phyloP scores from a whole-genome alignment of 2,329 filamentous ascomycete species.

The Curvularia sp. region DNA sequence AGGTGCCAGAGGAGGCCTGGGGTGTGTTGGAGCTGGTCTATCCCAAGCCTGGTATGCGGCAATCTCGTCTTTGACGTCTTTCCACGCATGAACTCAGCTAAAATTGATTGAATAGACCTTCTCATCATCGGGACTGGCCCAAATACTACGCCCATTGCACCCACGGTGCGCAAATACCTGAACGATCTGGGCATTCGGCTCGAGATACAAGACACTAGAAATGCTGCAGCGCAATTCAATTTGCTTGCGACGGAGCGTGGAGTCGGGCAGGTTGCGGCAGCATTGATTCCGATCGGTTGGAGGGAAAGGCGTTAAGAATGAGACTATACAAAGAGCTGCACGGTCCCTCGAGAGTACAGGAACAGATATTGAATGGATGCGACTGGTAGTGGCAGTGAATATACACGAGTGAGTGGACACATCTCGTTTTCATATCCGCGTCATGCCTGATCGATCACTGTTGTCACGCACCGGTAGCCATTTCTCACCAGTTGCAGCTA shows the following conservation, averaged over 20 bases:
- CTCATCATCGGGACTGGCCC: conserved; percentile 87
- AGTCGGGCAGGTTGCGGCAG: conserved; percentile 82
- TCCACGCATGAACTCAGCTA: conserved; percentile 14
- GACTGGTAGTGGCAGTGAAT: not conserved
- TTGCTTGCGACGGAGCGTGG: conserved; percentile 92
- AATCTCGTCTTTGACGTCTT: not conserved
- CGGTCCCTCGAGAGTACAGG: not conserved
- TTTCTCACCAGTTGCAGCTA: not conserved
- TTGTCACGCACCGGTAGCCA: not conserved
- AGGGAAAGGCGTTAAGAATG: conserved; percentile 56
- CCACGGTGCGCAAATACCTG: conserved; percentile 73
- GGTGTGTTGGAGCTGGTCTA: conserved; percentile 78
- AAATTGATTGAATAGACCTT: conserved; percentile 65
- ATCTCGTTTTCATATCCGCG: not conserved
- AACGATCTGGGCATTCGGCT: conserved; percentile 81
- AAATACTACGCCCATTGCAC: conserved; percentile 76
- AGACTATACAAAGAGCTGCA: not conserved
- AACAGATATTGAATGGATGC: not conserved
- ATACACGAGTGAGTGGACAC: not conserved
- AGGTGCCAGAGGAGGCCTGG: conserved; percentile 73
- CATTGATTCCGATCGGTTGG: conserved; percentile 87
- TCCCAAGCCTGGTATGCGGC: conserved; percentile 80
- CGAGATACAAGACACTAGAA: conserved; percentile 89
- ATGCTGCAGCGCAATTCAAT: conserved; percentile 94
- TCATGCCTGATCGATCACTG: not conserved